Conservation (phyloP, 2,329 filamentous ascomycete genomes). For the Sporothrix euskadiensis region DNA sequence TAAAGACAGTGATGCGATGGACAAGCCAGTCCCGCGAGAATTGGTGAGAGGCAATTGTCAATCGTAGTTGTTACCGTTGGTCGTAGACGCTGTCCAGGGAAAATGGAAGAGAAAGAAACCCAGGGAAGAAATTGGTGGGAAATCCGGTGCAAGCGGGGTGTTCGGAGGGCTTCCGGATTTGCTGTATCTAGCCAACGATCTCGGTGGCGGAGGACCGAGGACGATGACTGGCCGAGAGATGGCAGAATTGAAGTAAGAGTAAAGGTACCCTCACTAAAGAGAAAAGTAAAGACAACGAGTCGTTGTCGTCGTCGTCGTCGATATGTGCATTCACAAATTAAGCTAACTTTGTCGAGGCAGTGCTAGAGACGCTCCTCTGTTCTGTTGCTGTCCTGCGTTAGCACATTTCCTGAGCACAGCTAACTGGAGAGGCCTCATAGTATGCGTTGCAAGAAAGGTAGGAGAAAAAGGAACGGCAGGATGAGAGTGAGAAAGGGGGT, state of each 20-base stretch:
- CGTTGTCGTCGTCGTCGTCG: not conserved
- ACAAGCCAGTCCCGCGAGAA: not conserved
- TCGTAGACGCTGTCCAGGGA: not conserved
- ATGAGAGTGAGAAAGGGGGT: not conserved
- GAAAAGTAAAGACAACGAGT: not conserved
- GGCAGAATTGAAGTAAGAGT: not conserved
- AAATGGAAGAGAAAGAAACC: not conserved
- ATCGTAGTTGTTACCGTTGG: not conserved
- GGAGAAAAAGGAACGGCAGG: not conserved
- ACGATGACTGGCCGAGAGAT: not conserved
- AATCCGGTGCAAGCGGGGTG: not conserved
- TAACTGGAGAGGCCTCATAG: not conserved
- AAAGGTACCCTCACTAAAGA: not conserved
- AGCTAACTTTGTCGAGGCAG: not conserved
- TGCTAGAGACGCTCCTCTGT: not conserved
- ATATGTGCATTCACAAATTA: not conserved
- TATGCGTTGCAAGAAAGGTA: not conserved
- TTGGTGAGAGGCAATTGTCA: not conserved
- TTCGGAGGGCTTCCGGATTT: not conserved
- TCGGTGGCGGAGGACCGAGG: not conserved
- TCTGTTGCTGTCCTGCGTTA: not conserved
- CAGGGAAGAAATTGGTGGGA: not conserved
- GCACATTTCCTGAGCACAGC: not conserved
- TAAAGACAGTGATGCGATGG: conserved; percentile 15
- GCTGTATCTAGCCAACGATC: conserved; percentile 2